Conservation (phyloP, 768 basidiomycete genomes). For the Crucibulum laeve region DNA sequence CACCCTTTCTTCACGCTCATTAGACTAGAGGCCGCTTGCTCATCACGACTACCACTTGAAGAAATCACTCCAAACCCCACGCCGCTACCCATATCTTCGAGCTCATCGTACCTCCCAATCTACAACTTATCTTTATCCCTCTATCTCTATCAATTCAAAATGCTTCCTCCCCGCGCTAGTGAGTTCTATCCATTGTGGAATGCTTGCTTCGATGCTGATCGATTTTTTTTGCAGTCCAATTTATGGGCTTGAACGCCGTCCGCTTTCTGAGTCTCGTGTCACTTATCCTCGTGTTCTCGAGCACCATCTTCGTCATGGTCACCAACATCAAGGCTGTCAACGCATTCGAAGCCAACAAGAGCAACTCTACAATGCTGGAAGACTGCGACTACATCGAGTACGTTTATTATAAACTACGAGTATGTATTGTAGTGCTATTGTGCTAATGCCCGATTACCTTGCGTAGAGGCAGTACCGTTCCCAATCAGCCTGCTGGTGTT, state of each 20-base stretch:
- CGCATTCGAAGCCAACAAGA: slow-evolving; percentile 43
- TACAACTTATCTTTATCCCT: neutral
- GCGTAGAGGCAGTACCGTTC: slow-evolving; percentile 73
- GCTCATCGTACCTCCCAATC: slow-evolving; percentile 3
- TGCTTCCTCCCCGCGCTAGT: slow-evolving; percentile 30
- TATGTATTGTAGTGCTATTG: neutral
- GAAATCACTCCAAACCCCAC: slow-evolving; percentile 4
- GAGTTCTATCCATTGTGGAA: slow-evolving; percentile 6
- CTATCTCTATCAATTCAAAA: slow-evolving; percentile 8
- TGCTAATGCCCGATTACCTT: neutral
- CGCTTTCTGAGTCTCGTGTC: slow-evolving; percentile 74
- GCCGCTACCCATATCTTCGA: neutral
- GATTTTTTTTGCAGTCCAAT: slow-evolving; percentile 29
- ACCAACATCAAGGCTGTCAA: slow-evolving; percentile 77
- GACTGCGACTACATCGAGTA: slow-evolving; percentile 84
- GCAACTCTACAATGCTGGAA: slow-evolving; percentile 24
- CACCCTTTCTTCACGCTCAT: slow-evolving; percentile 15
- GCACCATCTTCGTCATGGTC: slow-evolving; percentile 68
- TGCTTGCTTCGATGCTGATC: neutral
- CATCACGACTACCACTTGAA: slow-evolving; percentile 3
- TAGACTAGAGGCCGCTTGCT: slow-evolving; percentile 4
- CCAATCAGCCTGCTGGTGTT: slow-evolving; percentile 86
- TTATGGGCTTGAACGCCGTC: slow-evolving; percentile 75
- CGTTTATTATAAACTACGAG: slow-evolving; percentile 14
- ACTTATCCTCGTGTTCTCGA: slow-evolving; percentile 77